Conservation (phyloP, 441 rosid species). For the Adansonia gregorii region DNA sequence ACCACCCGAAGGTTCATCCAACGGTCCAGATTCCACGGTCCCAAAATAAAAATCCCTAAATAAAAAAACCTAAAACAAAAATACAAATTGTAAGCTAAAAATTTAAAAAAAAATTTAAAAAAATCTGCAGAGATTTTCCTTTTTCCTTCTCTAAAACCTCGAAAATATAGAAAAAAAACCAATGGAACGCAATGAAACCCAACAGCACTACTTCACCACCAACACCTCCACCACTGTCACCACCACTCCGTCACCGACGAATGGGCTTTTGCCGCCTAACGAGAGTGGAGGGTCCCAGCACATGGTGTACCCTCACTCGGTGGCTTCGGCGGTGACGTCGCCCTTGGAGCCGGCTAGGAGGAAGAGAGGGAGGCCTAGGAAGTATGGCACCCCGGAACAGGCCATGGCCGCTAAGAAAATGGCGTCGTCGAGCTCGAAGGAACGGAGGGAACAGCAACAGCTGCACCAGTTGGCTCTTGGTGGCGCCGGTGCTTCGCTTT, state of each 20-base stretch:
- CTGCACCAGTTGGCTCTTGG: slow-evolving; percentile 36
- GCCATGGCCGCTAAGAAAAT: slow-evolving; percentile 82
- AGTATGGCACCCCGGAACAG: slow-evolving; percentile 84
- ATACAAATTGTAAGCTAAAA: slow-evolving; percentile 29
- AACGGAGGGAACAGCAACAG: slow-evolving; percentile 44
- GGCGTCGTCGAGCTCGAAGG: slow-evolving; percentile 58
- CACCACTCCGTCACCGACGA: slow-evolving; percentile 41
- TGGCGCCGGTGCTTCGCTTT: slow-evolving; percentile 42
- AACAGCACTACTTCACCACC: slow-evolving; percentile 47
- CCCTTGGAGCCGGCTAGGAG: slow-evolving; percentile 59
- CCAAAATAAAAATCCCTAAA: slow-evolving; percentile 20
- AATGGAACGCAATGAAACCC: slow-evolving; percentile 45
- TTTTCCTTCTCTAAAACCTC: slow-evolving; percentile 36
- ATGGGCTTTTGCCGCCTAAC: slow-evolving; percentile 51
- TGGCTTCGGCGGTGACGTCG: slow-evolving; percentile 60
- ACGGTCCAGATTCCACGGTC: slow-evolving; percentile 27
- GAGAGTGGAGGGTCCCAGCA: slow-evolving; percentile 36
- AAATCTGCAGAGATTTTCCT: slow-evolving; percentile 19
- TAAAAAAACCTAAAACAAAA: slow-evolving; percentile 25
- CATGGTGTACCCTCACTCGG: slow-evolving; percentile 69
- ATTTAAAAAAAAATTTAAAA: slow-evolving; percentile 14
- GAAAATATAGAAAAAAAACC: neutral
- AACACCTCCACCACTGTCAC: slow-evolving; percentile 39
- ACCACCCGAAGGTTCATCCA: slow-evolving; percentile 20
- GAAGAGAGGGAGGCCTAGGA: slow-evolving; percentile 83